Conservation (phyloP, 2,329 filamentous ascomycete species). For the Aspergillus proliferans region DNA sequence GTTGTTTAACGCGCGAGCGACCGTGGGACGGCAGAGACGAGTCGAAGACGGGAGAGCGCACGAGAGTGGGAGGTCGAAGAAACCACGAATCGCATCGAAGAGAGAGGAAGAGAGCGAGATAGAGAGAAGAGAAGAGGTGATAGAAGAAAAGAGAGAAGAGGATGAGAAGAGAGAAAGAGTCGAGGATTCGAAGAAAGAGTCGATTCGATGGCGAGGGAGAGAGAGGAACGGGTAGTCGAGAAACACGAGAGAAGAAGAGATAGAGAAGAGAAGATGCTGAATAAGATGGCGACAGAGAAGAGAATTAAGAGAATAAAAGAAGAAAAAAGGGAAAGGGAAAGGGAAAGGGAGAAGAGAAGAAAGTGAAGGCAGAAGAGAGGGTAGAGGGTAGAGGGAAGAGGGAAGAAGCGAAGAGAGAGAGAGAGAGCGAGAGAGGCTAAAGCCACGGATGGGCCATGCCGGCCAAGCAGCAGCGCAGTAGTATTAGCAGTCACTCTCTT, state of each 20-base stretch:
- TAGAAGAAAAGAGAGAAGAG: conserved; percentile 5
- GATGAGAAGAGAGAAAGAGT: conserved; percentile 1
- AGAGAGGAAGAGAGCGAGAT: background rate
- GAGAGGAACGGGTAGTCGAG: background rate
- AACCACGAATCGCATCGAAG: background rate
- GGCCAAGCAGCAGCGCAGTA: conserved; percentile 16
- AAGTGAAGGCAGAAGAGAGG: conserved; percentile 5
- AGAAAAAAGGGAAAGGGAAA: conserved; percentile 4
- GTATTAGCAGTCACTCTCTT: background rate
- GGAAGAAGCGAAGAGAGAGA: conserved; percentile 3
- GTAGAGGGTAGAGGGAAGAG: conserved; percentile 6
- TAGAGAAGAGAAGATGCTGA: conserved; percentile 4
- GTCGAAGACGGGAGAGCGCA: conserved; percentile 12
- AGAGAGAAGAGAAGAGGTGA: conserved; percentile 1
- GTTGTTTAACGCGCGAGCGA: conserved; percentile 19
- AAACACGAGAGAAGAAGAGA: no score
- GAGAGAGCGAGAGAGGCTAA: conserved; percentile 12
- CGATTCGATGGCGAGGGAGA: conserved; percentile 2
- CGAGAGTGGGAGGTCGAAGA: conserved; percentile 15
- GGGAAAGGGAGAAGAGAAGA: conserved; percentile 5
- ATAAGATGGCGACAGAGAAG: conserved; percentile 7
- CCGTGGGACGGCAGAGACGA: conserved; percentile 16
- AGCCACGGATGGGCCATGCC: conserved; percentile 19
- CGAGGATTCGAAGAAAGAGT: no score
- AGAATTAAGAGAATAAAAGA: conserved; percentile 6